These are phyloP conservation scores for Sporobolomyces pararoseus DNA, from an alignment of 768 basidiomycete species.

Conservation along the genomic window DNA sequence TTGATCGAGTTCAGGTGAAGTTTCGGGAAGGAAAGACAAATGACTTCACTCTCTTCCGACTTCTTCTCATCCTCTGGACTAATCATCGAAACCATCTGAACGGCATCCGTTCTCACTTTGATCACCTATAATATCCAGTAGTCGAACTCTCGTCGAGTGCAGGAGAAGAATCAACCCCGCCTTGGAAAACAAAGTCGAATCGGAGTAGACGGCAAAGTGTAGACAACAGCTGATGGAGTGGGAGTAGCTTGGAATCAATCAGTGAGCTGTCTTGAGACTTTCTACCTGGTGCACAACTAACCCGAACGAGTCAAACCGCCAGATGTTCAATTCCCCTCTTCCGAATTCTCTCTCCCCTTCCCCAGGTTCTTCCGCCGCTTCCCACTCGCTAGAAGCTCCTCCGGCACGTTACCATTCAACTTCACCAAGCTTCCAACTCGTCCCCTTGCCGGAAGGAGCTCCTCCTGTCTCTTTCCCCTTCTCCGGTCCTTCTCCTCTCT, in stretches of 20 bases:
- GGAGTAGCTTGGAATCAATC: neutral
- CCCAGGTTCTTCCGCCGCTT: neutral
- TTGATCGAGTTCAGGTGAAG: neutral
- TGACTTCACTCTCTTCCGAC: too few species aligned
- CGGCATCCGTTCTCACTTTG: too few species aligned
- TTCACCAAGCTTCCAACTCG: slow-evolving; percentile 12
- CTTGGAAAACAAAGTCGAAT: neutral
- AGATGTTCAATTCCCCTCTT: slow-evolving; percentile 13
- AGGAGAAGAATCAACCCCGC: neutral
- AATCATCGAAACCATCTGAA: too few species aligned
- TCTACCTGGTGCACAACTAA: neutral
- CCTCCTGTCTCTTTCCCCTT: neutral
- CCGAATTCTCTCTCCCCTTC: neutral
- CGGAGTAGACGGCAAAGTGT: neutral
- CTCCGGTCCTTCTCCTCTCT: neutral
- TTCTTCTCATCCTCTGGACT: too few species aligned
- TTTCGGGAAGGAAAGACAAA: too few species aligned
- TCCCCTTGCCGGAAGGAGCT: neutral
- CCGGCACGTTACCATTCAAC: neutral
- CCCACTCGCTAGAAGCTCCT: slow-evolving; percentile 4
- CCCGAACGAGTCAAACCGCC: neutral
- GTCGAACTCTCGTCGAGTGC: too few species aligned
- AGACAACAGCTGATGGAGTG: neutral
- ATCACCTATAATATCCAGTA: too few species aligned
- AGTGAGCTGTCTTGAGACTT: slow-evolving; percentile 2